Evolutionary conservation across 1,139 yeast species (phyloP).

Genomic region (Eremothecium cymbalariae): DNA sequence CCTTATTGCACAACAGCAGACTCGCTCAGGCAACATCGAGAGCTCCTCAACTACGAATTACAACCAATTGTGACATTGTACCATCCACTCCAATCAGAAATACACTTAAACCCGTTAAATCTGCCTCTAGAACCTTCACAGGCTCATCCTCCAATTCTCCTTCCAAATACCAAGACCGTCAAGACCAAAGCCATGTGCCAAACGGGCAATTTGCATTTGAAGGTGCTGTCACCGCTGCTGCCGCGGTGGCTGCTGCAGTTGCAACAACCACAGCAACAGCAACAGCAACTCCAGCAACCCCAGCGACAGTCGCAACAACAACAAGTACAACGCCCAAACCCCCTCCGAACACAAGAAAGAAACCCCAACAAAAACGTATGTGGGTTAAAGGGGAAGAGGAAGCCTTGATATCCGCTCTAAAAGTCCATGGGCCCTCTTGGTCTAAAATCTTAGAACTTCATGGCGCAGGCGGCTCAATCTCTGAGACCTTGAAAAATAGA

Average conservation of each 20-base stretch:
- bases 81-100: conserved; percentile 7
- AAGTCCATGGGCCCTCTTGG: conserved; percentile 86
- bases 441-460: conserved; percentile 75
- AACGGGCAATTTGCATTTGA: not conserved
- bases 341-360: conserved; percentile 10
- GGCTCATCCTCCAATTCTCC: no score
- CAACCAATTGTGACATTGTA: conserved; percentile 13
- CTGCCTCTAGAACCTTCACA: no score
- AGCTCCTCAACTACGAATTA: not conserved
- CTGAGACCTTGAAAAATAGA: conserved; percentile 77
- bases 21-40: not conserved
- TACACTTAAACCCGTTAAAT: not conserved
- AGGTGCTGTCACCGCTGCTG: not conserved
- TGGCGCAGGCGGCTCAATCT: conserved; percentile 86
- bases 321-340: conserved; percentile 1
- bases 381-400: conserved; percentile 90
- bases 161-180: no score
- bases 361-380: conserved; percentile 36
- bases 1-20: not conserved
- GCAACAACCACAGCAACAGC: not conserved
- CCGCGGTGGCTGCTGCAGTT: not conserved
- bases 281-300: conserved; percentile 2
- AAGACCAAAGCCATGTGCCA: no score
- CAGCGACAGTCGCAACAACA: conserved; percentile 1
- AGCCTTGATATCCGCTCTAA: conserved; percentile 74